Percentiles rank a stretch among this genome's conserved stretches.
Conservation (phyloP, 768 basidiomycete species). For the Lactifluus echinatus region DNA sequence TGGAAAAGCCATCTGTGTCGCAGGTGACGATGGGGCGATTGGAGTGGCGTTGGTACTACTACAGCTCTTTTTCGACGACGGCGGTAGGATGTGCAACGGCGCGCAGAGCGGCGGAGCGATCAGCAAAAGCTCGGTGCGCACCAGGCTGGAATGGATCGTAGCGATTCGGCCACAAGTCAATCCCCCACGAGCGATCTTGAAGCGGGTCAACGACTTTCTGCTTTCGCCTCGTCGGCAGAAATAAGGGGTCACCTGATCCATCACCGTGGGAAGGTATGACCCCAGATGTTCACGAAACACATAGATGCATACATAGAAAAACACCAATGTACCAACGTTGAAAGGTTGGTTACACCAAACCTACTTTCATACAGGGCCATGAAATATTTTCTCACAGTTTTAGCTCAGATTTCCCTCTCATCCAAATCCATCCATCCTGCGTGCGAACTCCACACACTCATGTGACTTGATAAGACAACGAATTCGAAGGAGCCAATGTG, state of each 20-base stretch:
- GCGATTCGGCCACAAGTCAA: conserved; percentile 66
- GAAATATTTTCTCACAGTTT: too few species aligned
- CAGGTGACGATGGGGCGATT: conserved; percentile 53
- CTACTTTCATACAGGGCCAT: too few species aligned
- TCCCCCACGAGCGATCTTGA: conserved; percentile 75
- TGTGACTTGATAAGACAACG: too few species aligned
- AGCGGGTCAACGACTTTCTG: conserved; percentile 67
- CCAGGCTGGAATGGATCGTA: conserved; percentile 81
- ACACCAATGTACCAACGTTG: too few species aligned
- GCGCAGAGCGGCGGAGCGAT: conserved; percentile 7
- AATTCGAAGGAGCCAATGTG: too few species aligned
- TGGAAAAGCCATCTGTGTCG: conserved; percentile 39
- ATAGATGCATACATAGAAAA: background rate
- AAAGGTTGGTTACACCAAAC: too few species aligned
- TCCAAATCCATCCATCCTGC: too few species aligned
- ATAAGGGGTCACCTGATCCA: too few species aligned
- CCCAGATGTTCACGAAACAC: too few species aligned
- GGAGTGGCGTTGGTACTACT: conserved; percentile 56
- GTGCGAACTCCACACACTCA: too few species aligned
- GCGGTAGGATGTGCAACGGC: conserved; percentile 28
- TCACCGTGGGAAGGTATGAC: too few species aligned
- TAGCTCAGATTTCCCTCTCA: too few species aligned
- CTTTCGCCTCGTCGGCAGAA: conserved; percentile 33
- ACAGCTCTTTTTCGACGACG: conserved; percentile 48
- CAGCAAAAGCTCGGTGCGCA: conserved; percentile 59